Evolutionary conservation across 164 flowering plant genomes (phyloP).

Genomic region (Tetrastigma voinierianum): DNA sequence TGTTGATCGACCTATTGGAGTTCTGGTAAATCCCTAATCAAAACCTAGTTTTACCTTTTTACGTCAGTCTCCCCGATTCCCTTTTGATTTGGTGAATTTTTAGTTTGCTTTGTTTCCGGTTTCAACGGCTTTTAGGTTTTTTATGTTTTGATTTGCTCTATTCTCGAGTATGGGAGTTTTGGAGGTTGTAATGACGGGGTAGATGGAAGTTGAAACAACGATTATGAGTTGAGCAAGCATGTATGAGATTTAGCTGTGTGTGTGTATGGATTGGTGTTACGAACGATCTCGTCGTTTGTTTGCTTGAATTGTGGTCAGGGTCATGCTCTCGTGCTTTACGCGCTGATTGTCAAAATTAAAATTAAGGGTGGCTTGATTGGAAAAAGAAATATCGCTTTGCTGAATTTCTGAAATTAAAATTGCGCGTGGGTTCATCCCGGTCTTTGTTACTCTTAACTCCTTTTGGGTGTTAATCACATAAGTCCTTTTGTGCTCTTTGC

Average conservation of each 20-base stretch:
- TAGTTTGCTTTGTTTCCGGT: not conserved
- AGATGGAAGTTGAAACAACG: not conserved
- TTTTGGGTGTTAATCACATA: too few species aligned
- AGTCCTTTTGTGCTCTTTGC: too few species aligned
- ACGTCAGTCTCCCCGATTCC: not conserved
- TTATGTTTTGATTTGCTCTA: not conserved
- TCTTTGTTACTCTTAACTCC: too few species aligned
- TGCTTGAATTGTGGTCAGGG: not conserved
- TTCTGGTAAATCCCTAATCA: conserved; percentile 12
- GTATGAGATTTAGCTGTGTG: not conserved
- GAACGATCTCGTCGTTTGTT: not conserved
- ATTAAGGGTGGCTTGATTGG: not conserved
- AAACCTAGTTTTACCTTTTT: not conserved
- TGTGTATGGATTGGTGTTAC: not conserved
- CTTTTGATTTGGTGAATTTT: not conserved
- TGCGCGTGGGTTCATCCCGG: too few species aligned
- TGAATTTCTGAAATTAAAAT: not conserved
- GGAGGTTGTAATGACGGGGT: not conserved
- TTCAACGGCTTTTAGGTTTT: not conserved
- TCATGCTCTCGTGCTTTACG: not conserved
- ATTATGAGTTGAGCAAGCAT: conserved; percentile 4
- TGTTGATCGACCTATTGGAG: too few species aligned
- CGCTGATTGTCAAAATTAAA: not conserved
- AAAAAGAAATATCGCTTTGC: not conserved
- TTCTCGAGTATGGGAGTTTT: not conserved